Evolutionary conservation across 306 rosid genomes (phyloP), one percentile per base, ranked within the genome.

Genomic region (Echinosophora koreensis): DNA sequence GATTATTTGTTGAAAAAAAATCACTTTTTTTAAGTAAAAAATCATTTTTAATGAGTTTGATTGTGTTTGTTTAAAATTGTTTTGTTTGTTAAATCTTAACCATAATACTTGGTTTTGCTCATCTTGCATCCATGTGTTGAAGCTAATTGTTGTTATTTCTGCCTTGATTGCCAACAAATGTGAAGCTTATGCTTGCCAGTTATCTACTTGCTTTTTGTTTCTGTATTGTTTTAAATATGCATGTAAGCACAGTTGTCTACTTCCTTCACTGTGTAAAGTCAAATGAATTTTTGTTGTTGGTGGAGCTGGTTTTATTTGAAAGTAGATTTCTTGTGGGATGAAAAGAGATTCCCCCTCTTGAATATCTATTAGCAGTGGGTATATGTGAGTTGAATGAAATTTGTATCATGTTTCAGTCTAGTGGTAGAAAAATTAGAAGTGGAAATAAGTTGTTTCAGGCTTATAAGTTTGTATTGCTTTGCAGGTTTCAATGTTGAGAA

Each of bases 401-500:
- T 17, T 42, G 51, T 50, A 32, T 6, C 12, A 28, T 1, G n/a
- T 47, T 60, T 79, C 27, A 14, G 71, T 62, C n/a, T 55, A 27
- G 8, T 8, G 4, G 8, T 59, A 32, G 52, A 44, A 61, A 44
- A 69, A 15, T 56, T 56, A 70, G 49, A 63, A 47, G 10, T 74
- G 52, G 66, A 73, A 73, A 56, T 56, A 38, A 44, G 51, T 47
- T 70, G 49, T 50, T 76, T 71, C 66, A 60, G 78, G 64, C 72
- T 59, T 28, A 39, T 66, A 14, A 22, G 14, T 58, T 17, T 55
- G 5, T 61, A 55, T 71, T 60, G 38, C 42, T 15, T 35, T 86
- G 74, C 72, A 96, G 98, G 99, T 77, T 96, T 96, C 70, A 95
- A 95, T 65, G 99, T 95, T 82, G 99, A 95, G 89, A 95, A 95